phyloP scores from a whole-genome alignment of 2,329 filamentous ascomycete species.

The Ceratocystis smalleyi region DNA sequence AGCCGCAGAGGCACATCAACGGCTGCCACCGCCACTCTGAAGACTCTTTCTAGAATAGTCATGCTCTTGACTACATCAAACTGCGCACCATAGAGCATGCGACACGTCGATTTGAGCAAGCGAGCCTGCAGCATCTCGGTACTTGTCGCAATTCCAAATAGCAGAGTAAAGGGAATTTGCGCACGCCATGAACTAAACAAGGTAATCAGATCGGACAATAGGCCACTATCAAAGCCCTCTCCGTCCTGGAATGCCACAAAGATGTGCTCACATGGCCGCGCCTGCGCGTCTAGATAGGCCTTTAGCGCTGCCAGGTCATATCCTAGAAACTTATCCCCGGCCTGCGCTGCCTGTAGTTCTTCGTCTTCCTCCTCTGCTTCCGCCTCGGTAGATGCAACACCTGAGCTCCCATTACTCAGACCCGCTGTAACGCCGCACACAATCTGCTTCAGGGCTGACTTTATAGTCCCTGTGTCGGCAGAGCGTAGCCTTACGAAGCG shows the following conservation, averaged over 20 bases:
- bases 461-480: conserved; percentile 56
- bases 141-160: conserved; percentile 71
- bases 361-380: conserved; percentile 3
- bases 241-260: conserved; percentile 66
- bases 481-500: conserved; percentile 53
- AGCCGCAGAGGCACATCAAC: conserved; percentile 42
- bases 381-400: conserved; percentile 35
- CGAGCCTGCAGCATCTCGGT: conserved; percentile 65
- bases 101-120: conserved; percentile 51
- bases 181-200: conserved; percentile 55
- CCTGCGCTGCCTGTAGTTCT: conserved; percentile 23
- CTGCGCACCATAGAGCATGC: conserved; percentile 51
- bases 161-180: conserved; percentile 58
- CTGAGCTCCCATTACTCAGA: conserved; percentile 18
- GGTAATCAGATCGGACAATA: conserved; percentile 57
- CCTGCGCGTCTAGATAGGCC: conserved; percentile 37
- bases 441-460: conserved; percentile 53
- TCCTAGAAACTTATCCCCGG: conserved; percentile 42
- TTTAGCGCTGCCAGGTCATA: conserved; percentile 63
- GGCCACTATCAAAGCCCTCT: conserved; percentile 58
- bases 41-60: conserved; percentile 56
- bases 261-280: conserved; percentile 36
- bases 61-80: conserved; percentile 64
- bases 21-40: conserved; percentile 48
- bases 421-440: conserved; percentile 47